Conservation (phyloP, 805 yeast species). For the Metschnikowia bowlesiae region DNA sequence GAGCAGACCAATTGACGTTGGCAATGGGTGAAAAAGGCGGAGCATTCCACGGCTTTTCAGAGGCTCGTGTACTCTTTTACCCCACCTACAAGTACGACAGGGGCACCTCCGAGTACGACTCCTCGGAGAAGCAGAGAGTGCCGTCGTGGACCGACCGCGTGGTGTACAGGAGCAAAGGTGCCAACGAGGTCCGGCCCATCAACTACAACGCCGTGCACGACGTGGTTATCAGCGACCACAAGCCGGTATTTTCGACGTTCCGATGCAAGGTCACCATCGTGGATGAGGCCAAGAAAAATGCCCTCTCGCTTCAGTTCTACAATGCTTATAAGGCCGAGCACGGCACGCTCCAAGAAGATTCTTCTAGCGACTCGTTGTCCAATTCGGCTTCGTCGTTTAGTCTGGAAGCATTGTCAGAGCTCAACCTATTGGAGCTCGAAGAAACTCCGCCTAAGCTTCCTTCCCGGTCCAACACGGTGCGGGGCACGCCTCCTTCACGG, state of each 20-base stretch:
- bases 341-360: conserved; percentile 17
- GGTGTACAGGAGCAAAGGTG: conserved; percentile 53
- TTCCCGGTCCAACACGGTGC: conserved; percentile 10
- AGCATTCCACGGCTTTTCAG: conserved; percentile 73
- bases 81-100: conserved; percentile 94
- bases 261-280: conserved; percentile 61
- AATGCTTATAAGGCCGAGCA: conserved; percentile 27
- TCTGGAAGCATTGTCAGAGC: conserved; percentile 28
- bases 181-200: conserved; percentile 45
- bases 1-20: conserved; percentile 70
- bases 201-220: conserved; percentile 63
- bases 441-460: conserved; percentile 23
- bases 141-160: conserved; percentile 98
- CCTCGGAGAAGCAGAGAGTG: conserved; percentile 86
- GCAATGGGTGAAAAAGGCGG: conserved; percentile 57
- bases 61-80: conserved; percentile 67
- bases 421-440: conserved; percentile 33
- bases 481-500: too few species aligned
- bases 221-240: conserved; percentile 76
- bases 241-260: conserved; percentile 86
- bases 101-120: conserved; percentile 74
- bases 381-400: conserved; percentile 17
- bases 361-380: conserved; percentile 5
- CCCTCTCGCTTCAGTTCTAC: conserved; percentile 27
- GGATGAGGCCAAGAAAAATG: conserved; percentile 38